Conservation (phyloP, 352 stramenopile species). For the Phytophthora colocasiae region DNA sequence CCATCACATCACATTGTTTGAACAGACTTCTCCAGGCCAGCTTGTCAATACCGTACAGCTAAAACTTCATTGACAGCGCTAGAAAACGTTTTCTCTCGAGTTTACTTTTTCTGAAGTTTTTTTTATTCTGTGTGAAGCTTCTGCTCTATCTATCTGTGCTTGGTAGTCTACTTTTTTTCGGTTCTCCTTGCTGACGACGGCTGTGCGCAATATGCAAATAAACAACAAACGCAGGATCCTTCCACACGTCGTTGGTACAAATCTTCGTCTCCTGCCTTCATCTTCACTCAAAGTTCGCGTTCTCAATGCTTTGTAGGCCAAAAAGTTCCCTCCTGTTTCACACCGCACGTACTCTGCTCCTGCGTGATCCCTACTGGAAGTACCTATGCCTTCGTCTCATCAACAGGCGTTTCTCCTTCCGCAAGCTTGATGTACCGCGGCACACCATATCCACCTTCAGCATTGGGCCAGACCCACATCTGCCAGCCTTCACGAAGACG, state of each 20-base stretch:
- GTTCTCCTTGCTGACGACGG: conserved; percentile 25
- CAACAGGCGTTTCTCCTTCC: conserved; percentile 35
- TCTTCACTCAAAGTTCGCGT: too few relatives aligned
- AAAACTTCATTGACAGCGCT: too few relatives aligned
- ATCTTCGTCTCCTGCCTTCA: neutral
- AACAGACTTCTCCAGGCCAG: too few relatives aligned
- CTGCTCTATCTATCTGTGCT: conserved; percentile 38
- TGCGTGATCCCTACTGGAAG: conserved; percentile 3
- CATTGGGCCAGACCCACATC: conserved; percentile 91
- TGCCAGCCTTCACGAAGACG: conserved; percentile 86
- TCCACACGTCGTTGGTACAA: neutral
- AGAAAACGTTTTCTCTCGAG: conserved; percentile 14
- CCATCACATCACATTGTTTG: too few relatives aligned
- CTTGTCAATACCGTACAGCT: too few relatives aligned
- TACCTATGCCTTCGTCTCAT: conserved; percentile 42
- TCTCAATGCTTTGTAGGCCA: neutral
- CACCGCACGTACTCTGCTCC: neutral
- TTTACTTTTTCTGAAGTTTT: conserved; percentile 26
- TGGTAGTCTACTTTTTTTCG: conserved; percentile 46
- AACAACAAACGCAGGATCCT: conserved; percentile 16
- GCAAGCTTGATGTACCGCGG: conserved; percentile 88
- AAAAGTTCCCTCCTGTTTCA: neutral
- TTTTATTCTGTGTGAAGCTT: conserved; percentile 22
- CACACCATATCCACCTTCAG: conserved; percentile 86
- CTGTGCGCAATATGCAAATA: conserved; percentile 34